Conservation (phyloP, 2,329 filamentous ascomycete genomes). For the Coniochaeta hoffmannii region DNA sequence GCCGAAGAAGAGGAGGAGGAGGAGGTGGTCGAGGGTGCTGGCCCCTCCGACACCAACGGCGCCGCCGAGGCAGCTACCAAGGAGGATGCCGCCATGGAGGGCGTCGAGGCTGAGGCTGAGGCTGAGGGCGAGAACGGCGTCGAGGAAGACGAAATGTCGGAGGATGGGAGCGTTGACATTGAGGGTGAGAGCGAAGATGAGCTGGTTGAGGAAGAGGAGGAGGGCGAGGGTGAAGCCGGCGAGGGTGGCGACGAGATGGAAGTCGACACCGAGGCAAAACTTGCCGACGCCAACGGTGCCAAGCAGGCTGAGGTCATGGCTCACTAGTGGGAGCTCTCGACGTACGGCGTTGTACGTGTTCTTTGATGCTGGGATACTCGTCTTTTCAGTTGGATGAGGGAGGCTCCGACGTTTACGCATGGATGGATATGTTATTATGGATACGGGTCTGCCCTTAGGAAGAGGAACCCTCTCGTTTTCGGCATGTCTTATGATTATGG, state of each 20-base stretch:
- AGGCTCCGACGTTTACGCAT: too few species aligned
- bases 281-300: constrained; percentile 3
- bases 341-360: neutral
- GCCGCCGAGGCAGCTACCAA: constrained; percentile 10
- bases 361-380: neutral
- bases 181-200: constrained; percentile 32
- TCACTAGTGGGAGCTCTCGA: constrained; percentile 10
- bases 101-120: constrained; percentile 16
- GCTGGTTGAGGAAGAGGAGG: constrained; percentile 25
- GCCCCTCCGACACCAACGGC: constrained; percentile 6
- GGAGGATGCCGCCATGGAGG: constrained; percentile 25
- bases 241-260: constrained; percentile 26
- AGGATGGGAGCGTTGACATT: constrained; percentile 30
- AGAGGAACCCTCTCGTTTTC: neutral
- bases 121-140: constrained; percentile 18
- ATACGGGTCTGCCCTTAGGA: neutral
- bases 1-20: constrained; percentile 62
- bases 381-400: neutral
- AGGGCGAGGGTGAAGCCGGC: constrained; percentile 16
- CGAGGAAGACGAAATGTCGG: constrained; percentile 28
- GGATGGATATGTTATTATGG: neutral
- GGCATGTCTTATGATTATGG: neutral
- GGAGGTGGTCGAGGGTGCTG: constrained; percentile 45
- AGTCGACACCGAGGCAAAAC: constrained; percentile 22
- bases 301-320: constrained; percentile 20